Conservation (phyloP, 805 yeast genomes). For the Yamadazyma ubonensis region DNA sequence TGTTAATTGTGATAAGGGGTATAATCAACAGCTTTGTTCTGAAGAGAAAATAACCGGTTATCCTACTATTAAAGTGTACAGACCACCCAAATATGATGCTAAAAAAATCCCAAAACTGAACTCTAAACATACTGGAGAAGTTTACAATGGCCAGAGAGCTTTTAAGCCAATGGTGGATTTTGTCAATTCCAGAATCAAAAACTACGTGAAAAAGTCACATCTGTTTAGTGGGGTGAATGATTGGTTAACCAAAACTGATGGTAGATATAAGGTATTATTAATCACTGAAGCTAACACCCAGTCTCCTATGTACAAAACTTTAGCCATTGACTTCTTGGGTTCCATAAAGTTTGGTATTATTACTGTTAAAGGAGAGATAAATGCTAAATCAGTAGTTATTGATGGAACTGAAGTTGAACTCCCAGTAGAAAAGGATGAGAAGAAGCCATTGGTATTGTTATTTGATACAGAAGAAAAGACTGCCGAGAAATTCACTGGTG, state of each 20-base stretch:
- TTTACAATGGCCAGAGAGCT: constrained; percentile 61
- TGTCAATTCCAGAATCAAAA: constrained; percentile 58
- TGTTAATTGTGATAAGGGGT: constrained; percentile 76
- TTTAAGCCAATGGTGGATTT: constrained; percentile 54
- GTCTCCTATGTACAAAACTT: constrained; percentile 57
- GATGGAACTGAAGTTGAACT: constrained; percentile 19
- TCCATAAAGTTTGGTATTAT: constrained; percentile 47
- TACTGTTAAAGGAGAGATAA: constrained; percentile 21
- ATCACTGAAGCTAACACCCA: constrained; percentile 49
- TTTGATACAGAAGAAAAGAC: constrained; percentile 9
- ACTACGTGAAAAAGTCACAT: constrained; percentile 52
- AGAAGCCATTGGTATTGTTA: constrained; percentile 25
- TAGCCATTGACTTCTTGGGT: constrained; percentile 69
- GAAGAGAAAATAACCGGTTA: constrained; percentile 67
- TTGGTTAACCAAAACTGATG: constrained; percentile 20
- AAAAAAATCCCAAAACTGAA: constrained; percentile 13
- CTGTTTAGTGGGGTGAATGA: constrained; percentile 29
- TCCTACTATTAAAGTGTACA: constrained; percentile 80
- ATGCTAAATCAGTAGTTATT: constrained; percentile 19
- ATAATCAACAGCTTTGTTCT: constrained; percentile 69
- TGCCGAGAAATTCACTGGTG: constrained; percentile 11
- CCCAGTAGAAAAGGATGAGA: constrained; percentile 9
- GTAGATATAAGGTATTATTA: constrained; percentile 46
- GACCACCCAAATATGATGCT: constrained; percentile 65
- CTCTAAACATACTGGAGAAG: constrained; percentile 50